Base-by-base conservation (phyloP, 768 basidiomycete genomes). In the Boletus reticulatus region DNA sequence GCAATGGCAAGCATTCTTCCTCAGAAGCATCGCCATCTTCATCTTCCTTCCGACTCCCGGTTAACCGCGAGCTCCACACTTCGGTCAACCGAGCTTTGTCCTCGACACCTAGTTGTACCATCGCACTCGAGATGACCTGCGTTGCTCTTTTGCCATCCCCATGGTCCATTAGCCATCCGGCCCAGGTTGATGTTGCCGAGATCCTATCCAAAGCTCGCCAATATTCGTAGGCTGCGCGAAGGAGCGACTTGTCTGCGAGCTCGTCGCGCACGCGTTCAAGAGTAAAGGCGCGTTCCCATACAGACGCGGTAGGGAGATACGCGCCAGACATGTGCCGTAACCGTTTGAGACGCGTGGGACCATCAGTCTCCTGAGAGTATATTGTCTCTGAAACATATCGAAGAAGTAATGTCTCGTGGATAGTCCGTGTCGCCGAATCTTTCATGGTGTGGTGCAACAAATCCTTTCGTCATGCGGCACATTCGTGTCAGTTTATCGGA, bases 401-500 rank as follows among this genome's bases (percentile, higher is more conserved):
- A 59, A 79, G 66, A 58, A 84, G 72, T 44, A 84, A 67, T 50
- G 62, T 69, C 68, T 80, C 77, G 58, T 84, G 82, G 49, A 83
- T 64, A 43, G 68, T 57, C 57, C 66, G 64, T 24, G 73, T 64
- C 39, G 71, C 68, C 49, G 76, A 69, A 50, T 72, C 71, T 52
- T 71, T 71, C 72, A 82, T 76, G 66, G 80, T 81, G 47, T 79
- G 76, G 34, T 69, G 73, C 51, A 84, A 66, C 47, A 81, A 62
- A 37, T 57, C 68, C 81, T 82, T 62, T 60, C 37, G 54, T 50
- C 38, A 27, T 49, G 45, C 43, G 47, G 22, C 36, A 20, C 10
- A 43, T n/a, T 8, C 14, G 31, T 19, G 53, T 62, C 44, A 61
- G 52, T 16, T 36, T 14, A 39, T 19, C 10, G 2, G 44, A 22